These are phyloP conservation scores for Parasarocladium wereldwijsianum DNA, from an alignment of 2,329 filamentous ascomycete genomes.

Conservation along the genomic window DNA sequence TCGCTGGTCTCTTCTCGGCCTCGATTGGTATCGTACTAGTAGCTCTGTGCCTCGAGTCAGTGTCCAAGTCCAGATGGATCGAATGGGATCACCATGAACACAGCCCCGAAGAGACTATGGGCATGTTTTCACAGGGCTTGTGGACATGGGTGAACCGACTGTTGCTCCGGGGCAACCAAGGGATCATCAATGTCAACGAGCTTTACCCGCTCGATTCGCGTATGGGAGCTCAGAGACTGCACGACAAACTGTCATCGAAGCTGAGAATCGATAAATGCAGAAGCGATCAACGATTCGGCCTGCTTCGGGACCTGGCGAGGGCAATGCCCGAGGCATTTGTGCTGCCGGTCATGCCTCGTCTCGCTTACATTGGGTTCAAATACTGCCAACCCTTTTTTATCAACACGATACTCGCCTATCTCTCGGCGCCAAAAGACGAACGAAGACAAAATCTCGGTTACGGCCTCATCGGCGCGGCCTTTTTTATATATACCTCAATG, in stretches of 20 bases:
- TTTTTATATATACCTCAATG: slow-evolving; percentile 24
- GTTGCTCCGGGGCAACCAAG: slow-evolving; percentile 20
- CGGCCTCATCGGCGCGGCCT: slow-evolving; percentile 25
- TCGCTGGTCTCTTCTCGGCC: slow-evolving; percentile 18
- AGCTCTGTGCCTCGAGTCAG: slow-evolving; percentile 21
- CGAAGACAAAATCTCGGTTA: slow-evolving; percentile 17
- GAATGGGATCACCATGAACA: slow-evolving; percentile 20
- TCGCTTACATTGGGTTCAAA: slow-evolving; percentile 23
- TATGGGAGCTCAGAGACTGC: slow-evolving; percentile 11
- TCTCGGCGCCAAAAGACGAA: slow-evolving; percentile 9
- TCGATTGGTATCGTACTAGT: slow-evolving; percentile 19
- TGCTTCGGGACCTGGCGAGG: slow-evolving; percentile 14
- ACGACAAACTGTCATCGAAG: slow-evolving; percentile 8
- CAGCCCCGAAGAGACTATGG: slow-evolving; percentile 22
- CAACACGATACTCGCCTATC: slow-evolving; percentile 19
- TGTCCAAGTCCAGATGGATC: slow-evolving; percentile 22
- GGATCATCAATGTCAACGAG: slow-evolving; percentile 16
- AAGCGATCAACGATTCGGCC: slow-evolving; percentile 11
- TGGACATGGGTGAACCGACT: slow-evolving; percentile 21
- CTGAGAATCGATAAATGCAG: slow-evolving; percentile 12
- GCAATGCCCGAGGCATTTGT: slow-evolving; percentile 18
- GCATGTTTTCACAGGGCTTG: slow-evolving; percentile 16
- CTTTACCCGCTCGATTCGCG: slow-evolving; percentile 19
- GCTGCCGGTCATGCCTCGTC: slow-evolving; percentile 19
- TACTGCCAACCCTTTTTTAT: slow-evolving; percentile 30